A percentile compares a stretch with the other conserved stretches of the same genome.
These are phyloP conservation scores for Neurospora sp. DNA, from an alignment of 495 filamentous ascomycete species.

Conservation along the genomic window DNA sequence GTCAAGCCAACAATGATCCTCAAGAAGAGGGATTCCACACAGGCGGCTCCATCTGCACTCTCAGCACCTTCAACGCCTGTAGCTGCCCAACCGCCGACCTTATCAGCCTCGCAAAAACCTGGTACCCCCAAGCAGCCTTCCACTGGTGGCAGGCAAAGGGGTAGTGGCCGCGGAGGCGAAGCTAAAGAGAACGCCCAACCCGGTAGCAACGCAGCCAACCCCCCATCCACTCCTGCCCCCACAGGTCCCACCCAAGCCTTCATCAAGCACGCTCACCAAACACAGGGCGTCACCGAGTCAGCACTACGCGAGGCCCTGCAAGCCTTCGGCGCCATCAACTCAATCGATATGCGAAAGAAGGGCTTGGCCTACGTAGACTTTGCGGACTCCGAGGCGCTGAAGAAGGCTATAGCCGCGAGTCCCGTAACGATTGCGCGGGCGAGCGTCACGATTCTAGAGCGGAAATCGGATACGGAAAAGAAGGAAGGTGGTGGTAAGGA, in stretches of 20 bases:
- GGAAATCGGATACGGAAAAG: conserved; percentile 47
- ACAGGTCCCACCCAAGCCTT: conserved; percentile 67
- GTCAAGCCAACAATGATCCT: conserved; percentile 28
- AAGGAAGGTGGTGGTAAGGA: conserved; percentile 9
- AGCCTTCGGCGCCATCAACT: conserved; percentile 57
- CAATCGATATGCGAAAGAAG: conserved; percentile 84
- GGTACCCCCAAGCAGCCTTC: conserved; percentile 9
- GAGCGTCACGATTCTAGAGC: conserved; percentile 75
- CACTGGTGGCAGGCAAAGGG: conserved; percentile 25
- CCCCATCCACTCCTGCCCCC: conserved; percentile 29
- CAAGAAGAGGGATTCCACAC: conserved; percentile 27
- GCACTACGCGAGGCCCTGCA: conserved; percentile 62
- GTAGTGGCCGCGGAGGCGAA: neutral
- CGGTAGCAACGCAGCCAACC: conserved; percentile 17
- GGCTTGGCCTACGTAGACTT: conserved; percentile 90
- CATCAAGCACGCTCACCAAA: conserved; percentile 84
- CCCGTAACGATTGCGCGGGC: conserved; percentile 74
- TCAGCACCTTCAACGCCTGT: conserved; percentile 14
- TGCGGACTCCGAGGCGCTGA: conserved; percentile 54
- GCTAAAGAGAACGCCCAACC: conserved; percentile 1
- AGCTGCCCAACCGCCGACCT: conserved; percentile 3
- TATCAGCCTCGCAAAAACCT: conserved; percentile 17
- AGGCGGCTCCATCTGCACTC: conserved; percentile 14
- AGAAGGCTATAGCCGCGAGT: conserved; percentile 70
- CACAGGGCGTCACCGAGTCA: conserved; percentile 79